These are phyloP conservation scores for Arctium lappa DNA, from an alignment of 129 eudicot species.

Conservation along the genomic window DNA sequence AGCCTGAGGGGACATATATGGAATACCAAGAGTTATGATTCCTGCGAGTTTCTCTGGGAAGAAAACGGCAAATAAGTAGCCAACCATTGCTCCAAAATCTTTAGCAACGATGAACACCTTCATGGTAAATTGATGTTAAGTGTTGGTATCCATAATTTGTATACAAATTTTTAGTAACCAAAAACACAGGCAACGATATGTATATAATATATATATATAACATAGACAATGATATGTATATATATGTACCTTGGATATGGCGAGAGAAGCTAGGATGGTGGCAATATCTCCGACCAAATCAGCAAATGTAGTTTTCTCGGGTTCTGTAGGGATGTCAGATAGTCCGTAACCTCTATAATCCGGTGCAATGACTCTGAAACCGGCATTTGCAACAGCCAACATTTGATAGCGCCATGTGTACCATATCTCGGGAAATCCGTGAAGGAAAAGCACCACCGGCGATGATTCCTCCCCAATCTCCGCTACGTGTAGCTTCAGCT, in stretches of 20 bases:
- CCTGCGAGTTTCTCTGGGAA: constrained; percentile 34
- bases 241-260: constrained; percentile 36
- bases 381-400: constrained; percentile 40
- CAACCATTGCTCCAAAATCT: constrained; percentile 45
- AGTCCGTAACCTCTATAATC: constrained; percentile 51
- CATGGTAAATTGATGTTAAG: background rate
- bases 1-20: constrained; percentile 21
- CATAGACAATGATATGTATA: background rate
- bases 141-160: background rate
- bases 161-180: background rate
- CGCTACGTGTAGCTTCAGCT: constrained; percentile 42
- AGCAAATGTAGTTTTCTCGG: constrained; percentile 25
- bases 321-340: constrained; percentile 38
- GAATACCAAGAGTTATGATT: constrained; percentile 37
- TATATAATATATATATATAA: no score
- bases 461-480: constrained; percentile 32
- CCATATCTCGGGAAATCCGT: constrained; percentile 54
- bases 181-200: background rate
- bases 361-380: constrained; percentile 34
- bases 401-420: constrained; percentile 57
- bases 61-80: constrained; percentile 21
- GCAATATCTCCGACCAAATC: constrained; percentile 35
- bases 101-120: constrained; percentile 33
- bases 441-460: constrained; percentile 33
- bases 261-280: constrained; percentile 33